Evolutionary conservation across 2,329 filamentous ascomycete species (phyloP).

Genomic region (Calonectria fujianensis): DNA sequence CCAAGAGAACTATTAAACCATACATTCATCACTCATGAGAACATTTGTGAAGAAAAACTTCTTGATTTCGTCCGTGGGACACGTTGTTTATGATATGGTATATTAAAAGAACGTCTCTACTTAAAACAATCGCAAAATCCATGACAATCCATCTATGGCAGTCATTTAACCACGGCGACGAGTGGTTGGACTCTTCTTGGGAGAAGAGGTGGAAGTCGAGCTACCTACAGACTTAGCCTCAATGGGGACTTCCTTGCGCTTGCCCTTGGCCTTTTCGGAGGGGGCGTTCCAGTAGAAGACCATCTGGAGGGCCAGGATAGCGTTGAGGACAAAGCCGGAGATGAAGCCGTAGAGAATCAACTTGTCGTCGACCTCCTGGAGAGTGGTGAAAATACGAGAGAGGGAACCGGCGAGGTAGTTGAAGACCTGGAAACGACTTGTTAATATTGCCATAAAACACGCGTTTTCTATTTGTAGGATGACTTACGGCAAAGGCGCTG

Average conservation of each 20-base stretch:
- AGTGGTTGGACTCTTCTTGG: slow-evolving; percentile 66
- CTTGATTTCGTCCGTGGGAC: neutral
- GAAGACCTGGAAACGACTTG: slow-evolving; percentile 81
- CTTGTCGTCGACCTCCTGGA: slow-evolving; percentile 98
- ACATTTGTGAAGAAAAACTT: no score
- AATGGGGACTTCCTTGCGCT: slow-evolving; percentile 61
- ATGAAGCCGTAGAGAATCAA: slow-evolving; percentile 97
- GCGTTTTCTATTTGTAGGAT: no score
- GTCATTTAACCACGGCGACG: slow-evolving; percentile 63
- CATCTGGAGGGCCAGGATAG: slow-evolving; percentile 91
- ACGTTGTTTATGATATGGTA: slow-evolving; percentile 37
- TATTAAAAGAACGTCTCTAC: slow-evolving; percentile 46
- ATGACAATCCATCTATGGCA: slow-evolving; percentile 41
- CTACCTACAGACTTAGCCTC: slow-evolving; percentile 56
- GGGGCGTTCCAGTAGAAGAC: slow-evolving; percentile 94
- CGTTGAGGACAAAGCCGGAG: slow-evolving; percentile 92
- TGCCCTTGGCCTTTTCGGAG: slow-evolving; percentile 67
- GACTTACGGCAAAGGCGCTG: slow-evolving; percentile 93
- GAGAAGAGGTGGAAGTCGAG: slow-evolving; percentile 54
- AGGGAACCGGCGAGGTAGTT: slow-evolving; percentile 97
- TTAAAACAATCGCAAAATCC: slow-evolving; percentile 43
- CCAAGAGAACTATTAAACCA: neutral
- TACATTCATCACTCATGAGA: neutral
- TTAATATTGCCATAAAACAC: slow-evolving; percentile 30
- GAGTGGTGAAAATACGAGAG: slow-evolving; percentile 96